Percentiles rank a stretch among this genome's conserved stretches.
phyloP scores from a whole-genome alignment of 2,329 filamentous ascomycete genomes.

The Penicillium sp. region DNA sequence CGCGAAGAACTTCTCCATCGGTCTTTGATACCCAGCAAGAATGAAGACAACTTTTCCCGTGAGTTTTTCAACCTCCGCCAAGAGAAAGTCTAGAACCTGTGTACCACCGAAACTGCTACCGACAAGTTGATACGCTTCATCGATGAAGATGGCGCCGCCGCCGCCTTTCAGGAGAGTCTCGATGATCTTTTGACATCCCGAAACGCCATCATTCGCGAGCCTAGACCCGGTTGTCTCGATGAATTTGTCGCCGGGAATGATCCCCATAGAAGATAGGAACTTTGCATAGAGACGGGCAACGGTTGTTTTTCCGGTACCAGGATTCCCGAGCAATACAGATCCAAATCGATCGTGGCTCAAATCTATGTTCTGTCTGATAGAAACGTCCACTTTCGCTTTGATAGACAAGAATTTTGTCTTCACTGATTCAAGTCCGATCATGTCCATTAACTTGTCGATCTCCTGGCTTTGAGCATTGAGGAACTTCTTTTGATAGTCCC shows the following conservation, averaged over 20 bases:
- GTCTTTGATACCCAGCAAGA: conserved; percentile 69
- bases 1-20: conserved; percentile 75
- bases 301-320: conserved; percentile 76
- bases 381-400: conserved; percentile 63
- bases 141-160: conserved; percentile 73
- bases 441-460: conserved; percentile 65
- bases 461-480: conserved; percentile 54
- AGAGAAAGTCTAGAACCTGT: conserved; percentile 67
- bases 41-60: conserved; percentile 70
- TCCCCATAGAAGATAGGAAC: conserved; percentile 62
- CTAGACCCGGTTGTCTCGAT: conserved; percentile 68
- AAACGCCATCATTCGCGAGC: conserved; percentile 63
- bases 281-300: conserved; percentile 69
- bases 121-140: conserved; percentile 74
- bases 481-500: conserved; percentile 59
- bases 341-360: conserved; percentile 62
- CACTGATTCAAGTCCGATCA: conserved; percentile 70
- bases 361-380: conserved; percentile 57
- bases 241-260: conserved; percentile 61
- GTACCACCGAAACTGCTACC: conserved; percentile 57
- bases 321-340: conserved; percentile 67
- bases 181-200: conserved; percentile 58
- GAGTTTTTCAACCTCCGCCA: conserved; percentile 71
- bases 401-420: conserved; percentile 64
- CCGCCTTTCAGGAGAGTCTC: conserved; percentile 57